Evolutionary conservation across 1,284 basidiomycete species (phyloP).

Genomic region (Microbotryum intermedium): DNA sequence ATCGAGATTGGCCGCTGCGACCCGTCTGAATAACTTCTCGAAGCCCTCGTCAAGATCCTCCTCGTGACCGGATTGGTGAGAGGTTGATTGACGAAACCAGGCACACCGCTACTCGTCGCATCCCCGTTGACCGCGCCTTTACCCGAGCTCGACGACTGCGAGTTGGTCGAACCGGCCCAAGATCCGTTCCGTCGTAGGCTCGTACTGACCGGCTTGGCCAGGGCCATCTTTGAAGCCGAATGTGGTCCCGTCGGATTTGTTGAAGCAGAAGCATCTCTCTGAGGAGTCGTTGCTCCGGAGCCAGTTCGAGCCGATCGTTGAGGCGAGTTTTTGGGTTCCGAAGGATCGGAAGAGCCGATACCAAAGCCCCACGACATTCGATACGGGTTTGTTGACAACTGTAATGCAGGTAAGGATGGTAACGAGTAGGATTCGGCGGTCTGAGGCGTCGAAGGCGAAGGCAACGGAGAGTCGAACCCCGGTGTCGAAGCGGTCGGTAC

Average conservation of each 20-base stretch:
- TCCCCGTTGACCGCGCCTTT: background rate
- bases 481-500: background rate
- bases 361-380: conserved; percentile 21
- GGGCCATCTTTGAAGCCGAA: conserved; percentile 3
- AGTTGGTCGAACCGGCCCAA: background rate
- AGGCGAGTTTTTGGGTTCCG: background rate
- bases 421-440: background rate
- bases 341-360: background rate
- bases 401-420: conserved; percentile 10
- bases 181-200: background rate
- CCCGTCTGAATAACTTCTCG: conserved; percentile 8
- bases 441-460: background rate
- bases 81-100: background rate
- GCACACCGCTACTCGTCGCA: background rate
- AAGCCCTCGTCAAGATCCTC: background rate
- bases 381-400: conserved; percentile 19
- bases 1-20: background rate
- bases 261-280: background rate
- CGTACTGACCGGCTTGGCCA: background rate
- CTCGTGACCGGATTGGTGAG: background rate
- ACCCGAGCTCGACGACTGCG: background rate
- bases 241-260: background rate
- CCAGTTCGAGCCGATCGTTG: background rate
- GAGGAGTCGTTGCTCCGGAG: no score
- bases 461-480: no score